These are phyloP conservation scores for Pleomassaria siparia DNA, from an alignment of 2,329 filamentous ascomycete genomes.

Conservation along the genomic window DNA sequence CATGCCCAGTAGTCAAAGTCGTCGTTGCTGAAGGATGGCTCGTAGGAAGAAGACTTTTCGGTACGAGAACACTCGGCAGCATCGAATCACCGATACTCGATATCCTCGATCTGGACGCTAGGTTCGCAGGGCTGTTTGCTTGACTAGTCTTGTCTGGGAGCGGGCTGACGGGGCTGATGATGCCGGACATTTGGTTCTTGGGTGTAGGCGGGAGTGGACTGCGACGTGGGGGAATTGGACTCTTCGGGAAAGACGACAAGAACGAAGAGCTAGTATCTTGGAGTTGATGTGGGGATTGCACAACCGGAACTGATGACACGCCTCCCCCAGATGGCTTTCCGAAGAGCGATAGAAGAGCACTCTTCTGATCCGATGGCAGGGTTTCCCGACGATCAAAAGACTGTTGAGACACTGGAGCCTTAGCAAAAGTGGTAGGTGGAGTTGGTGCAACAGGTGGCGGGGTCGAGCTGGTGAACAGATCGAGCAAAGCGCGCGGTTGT, in stretches of 20 bases:
- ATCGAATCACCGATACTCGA: constrained; percentile 35
- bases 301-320: constrained; percentile 11
- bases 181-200: constrained; percentile 33
- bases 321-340: constrained; percentile 23
- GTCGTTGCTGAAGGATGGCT: constrained; percentile 10
- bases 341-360: constrained; percentile 41
- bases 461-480: constrained; percentile 20
- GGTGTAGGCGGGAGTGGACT: constrained; percentile 31
- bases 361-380: constrained; percentile 35
- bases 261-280: neutral
- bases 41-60: constrained; percentile 11
- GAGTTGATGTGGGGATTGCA: constrained; percentile 2
- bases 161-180: constrained; percentile 43
- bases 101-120: constrained; percentile 34
- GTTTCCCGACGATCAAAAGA: constrained; percentile 31
- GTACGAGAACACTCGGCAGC: constrained; percentile 21
- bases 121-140: constrained; percentile 28
- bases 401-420: constrained; percentile 8
- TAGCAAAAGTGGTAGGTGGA: neutral
- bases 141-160: constrained; percentile 31
- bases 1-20: constrained; percentile 5
- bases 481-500: constrained; percentile 20
- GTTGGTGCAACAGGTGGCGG: constrained; percentile 9
- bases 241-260: constrained; percentile 6
- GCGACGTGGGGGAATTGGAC: constrained; percentile 19